Conservation (phyloP, 179 eudicot genomes). For the Spergularia azorica region DNA sequence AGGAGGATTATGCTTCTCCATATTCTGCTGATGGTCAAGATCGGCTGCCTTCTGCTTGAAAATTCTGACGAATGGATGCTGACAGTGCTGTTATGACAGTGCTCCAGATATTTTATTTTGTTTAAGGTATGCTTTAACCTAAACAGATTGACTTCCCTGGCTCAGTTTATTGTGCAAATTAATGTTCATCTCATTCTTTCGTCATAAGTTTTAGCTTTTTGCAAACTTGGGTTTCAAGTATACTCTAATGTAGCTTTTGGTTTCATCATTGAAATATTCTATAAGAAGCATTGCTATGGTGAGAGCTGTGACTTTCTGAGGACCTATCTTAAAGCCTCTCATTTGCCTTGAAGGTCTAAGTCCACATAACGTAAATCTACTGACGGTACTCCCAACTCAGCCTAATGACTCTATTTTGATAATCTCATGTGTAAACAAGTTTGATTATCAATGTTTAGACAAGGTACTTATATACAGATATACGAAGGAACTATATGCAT, state of each 20-base stretch:
- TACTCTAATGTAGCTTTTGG: not conserved
- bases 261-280: not conserved
- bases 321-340: not conserved
- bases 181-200: not conserved
- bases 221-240: not conserved
- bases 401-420: no score
- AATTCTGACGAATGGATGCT: conserved; percentile 98
- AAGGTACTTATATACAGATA: no score
- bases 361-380: not conserved
- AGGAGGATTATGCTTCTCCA: conserved; percentile 72
- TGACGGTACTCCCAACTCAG: not conserved
- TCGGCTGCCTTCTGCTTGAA: conserved; percentile 74
- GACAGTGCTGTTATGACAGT: conserved; percentile 92
- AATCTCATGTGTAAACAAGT: no score
- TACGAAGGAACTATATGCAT: no score
- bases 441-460: no score
- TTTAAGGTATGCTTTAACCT: conserved; percentile 63
- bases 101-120: conserved; percentile 87
- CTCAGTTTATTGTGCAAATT: not conserved
- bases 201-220: not conserved
- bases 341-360: not conserved
- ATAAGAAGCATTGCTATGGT: not conserved
- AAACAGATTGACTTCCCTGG: conserved; percentile 8
- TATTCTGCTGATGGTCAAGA: conserved; percentile 83
- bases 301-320: not conserved